Conservation (phyloP, 2,329 filamentous ascomycete genomes). For the Graphilbum fragrans region DNA sequence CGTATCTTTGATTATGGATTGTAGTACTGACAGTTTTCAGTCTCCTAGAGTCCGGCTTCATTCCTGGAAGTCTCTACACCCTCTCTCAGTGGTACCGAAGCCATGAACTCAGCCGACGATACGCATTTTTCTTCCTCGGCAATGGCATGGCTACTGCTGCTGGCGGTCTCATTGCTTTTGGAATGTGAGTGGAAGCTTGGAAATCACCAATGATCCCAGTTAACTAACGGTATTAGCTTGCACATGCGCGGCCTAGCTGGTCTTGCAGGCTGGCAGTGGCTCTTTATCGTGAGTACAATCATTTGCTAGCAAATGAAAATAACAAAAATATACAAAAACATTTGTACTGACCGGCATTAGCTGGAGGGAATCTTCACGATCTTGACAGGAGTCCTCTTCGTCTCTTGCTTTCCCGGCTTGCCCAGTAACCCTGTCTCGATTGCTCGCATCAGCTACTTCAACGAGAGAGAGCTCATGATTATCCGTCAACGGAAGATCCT, state of each 20-base stretch:
- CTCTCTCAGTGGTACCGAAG: slow-evolving; percentile 44
- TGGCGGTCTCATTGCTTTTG: slow-evolving; percentile 27
- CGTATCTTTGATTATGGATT: too few species aligned
- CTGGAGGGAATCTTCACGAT: slow-evolving; percentile 42
- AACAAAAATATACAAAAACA: not conserved
- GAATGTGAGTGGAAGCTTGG: slow-evolving; percentile 22
- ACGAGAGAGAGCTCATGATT: slow-evolving; percentile 26
- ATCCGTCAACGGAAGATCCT: slow-evolving; percentile 26
- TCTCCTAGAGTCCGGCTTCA: slow-evolving; percentile 41
- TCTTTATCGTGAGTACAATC: slow-evolving; percentile 23
- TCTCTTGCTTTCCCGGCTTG: slow-evolving; percentile 30
- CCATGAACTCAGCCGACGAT: slow-evolving; percentile 36
- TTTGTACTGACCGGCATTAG: not conserved
- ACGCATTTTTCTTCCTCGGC: slow-evolving; percentile 43
- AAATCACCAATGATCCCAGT: too few species aligned
- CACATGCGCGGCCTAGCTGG: slow-evolving; percentile 34
- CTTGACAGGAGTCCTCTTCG: slow-evolving; percentile 25
- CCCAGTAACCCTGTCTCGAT: slow-evolving; percentile 30
- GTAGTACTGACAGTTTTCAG: slow-evolving; percentile 10
- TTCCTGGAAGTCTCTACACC: slow-evolving; percentile 37
- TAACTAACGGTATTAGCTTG: slow-evolving; percentile 15
- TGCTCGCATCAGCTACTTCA: slow-evolving; percentile 23
- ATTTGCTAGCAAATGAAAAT: not conserved
- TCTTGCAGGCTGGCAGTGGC: slow-evolving; percentile 43
- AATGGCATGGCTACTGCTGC: slow-evolving; percentile 37